Evolutionary conservation across 768 basidiomycete species (phyloP), one percentile per base, ranked within the genome.

Genomic region (Podaxis sp.): DNA sequence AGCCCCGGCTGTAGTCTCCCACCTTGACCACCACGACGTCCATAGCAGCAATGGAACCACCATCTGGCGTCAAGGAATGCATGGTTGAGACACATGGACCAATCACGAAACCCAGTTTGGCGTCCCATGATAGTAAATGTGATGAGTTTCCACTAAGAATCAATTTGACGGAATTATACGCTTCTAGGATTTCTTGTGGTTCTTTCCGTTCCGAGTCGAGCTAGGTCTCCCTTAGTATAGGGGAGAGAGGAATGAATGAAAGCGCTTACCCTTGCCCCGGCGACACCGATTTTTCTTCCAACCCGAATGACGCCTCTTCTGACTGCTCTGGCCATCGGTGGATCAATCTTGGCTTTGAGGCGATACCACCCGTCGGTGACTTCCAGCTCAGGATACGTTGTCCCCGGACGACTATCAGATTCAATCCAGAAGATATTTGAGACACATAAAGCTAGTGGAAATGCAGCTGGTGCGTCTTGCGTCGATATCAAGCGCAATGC

Each of bases 311-410:
- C 78, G 0, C 91, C 88, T 25, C 81, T 82, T 51, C 79, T 78
- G 8, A 91, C 75, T 1, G 93, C 96, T 49, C 89, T 82, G 2
- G 80, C 80, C 22, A 99, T 78, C 2, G 90, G 83, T 19, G 76
- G 75, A 73, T 98, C 97, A 12, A 93, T 79, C 51, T 81, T 80
- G 0, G 94, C 91, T 13, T 87, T 85, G 6, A 98, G 78, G 29
- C 88, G 78, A 69, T 99, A 99, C 97, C 97, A 99, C 13, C 97
- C 97, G 70, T 99, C 97, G 0, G 94, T 95, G n/a, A 98, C 76
- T 73, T 98, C 97, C 5, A 99, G 74, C 65, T 87, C 84, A 0
- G 88, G 83, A 66, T 79, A 73, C 76, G 33, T 81, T 75, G 1
- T 80, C 76, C 25, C 75, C 72, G 2, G 74, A 63, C 2, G 72